These are phyloP conservation scores for Chytriomyces confervae DNA, from an alignment of 192 early-diverging fungal genomes.

Conservation along the genomic window DNA sequence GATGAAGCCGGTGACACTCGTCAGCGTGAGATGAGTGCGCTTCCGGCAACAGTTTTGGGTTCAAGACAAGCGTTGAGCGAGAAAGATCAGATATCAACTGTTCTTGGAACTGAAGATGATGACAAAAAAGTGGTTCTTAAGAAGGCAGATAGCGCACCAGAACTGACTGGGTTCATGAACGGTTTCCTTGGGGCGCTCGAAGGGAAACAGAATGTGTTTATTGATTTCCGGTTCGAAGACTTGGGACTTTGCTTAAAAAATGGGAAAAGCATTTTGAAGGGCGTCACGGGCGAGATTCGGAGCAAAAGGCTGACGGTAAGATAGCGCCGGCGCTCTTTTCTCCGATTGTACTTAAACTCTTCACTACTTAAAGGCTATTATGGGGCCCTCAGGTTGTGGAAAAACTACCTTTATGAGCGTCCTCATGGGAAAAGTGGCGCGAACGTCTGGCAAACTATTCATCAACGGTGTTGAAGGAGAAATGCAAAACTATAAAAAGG, in stretches of 20 bases:
- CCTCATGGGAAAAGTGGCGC: constrained; percentile 41
- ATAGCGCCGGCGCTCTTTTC: neutral
- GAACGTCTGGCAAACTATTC: constrained; percentile 40
- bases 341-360: neutral
- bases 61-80: too few relatives aligned
- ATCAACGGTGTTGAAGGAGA: constrained; percentile 42
- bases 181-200: constrained; percentile 8
- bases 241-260: constrained; percentile 46
- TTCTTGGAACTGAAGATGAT: too few relatives aligned
- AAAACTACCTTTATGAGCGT: constrained; percentile 34
- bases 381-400: constrained; percentile 54
- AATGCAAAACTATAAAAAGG: constrained; percentile 42
- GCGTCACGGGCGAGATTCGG: constrained; percentile 25
- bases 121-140: too few relatives aligned
- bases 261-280: constrained; percentile 37
- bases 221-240: constrained; percentile 66
- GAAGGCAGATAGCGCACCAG: too few relatives aligned
- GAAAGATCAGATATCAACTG: too few relatives aligned
- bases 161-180: neutral
- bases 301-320: constrained; percentile 29
- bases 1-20: too few relatives aligned
- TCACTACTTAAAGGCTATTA: constrained; percentile 48
- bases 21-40: too few relatives aligned
- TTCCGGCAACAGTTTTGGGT: too few relatives aligned
- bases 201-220: constrained; percentile 26